phyloP scores from a whole-genome alignment of 2,329 filamentous ascomycete species.

The Exophiala aquamarina region DNA sequence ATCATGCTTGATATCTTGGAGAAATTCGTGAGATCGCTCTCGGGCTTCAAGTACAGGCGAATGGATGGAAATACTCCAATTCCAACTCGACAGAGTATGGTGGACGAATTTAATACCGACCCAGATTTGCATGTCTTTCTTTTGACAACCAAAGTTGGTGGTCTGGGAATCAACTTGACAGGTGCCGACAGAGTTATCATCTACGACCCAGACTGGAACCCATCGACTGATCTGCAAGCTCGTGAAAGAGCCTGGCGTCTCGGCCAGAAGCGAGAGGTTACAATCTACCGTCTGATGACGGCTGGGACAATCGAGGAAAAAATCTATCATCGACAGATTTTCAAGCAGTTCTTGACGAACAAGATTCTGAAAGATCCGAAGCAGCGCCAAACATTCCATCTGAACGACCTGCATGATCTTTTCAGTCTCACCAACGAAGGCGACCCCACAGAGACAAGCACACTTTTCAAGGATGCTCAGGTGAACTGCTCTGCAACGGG shows the following conservation, averaged over 20 bases:
- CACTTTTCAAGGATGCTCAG: slow-evolving; percentile 84
- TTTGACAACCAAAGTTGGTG: slow-evolving; percentile 92
- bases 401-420: slow-evolving; percentile 86
- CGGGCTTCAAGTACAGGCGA: slow-evolving; percentile 72
- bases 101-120: slow-evolving; percentile 88
- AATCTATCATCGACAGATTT: slow-evolving; percentile 97
- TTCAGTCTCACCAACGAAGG: slow-evolving; percentile 75
- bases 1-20: slow-evolving; percentile 97
- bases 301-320: slow-evolving; percentile 98
- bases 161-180: slow-evolving; percentile 89
- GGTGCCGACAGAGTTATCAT: slow-evolving; percentile 96
- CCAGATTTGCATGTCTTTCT: slow-evolving; percentile 82
- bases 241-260: slow-evolving; percentile 93
- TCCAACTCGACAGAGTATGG: slow-evolving; percentile 81
- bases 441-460: slow-evolving; percentile 76
- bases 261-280: slow-evolving; percentile 91
- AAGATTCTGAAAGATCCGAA: slow-evolving; percentile 94
- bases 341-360: slow-evolving; percentile 96
- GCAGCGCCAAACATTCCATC: slow-evolving; percentile 85
- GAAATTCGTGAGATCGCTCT: slow-evolving; percentile 68
- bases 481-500: slow-evolving; percentile 58
- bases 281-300: slow-evolving; percentile 96
- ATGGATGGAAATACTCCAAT: slow-evolving; percentile 95
- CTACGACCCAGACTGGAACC: slow-evolving; percentile 98
- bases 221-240: slow-evolving; percentile 92